phyloP scores from a whole-genome alignment of 331 rosid genomes.

The Stylosanthes scabra region DNA sequence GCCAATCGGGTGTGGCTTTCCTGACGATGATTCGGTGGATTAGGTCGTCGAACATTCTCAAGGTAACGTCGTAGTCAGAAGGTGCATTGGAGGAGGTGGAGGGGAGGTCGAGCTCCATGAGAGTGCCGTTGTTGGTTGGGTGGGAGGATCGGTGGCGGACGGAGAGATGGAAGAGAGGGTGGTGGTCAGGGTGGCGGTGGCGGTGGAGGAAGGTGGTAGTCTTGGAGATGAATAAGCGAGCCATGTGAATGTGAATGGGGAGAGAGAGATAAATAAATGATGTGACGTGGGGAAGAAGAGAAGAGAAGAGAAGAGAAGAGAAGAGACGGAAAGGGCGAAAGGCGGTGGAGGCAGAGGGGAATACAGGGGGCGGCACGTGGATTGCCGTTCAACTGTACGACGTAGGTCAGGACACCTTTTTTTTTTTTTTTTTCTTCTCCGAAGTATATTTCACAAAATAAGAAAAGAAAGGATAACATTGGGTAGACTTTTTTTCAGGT shows the following conservation, averaged over 20 bases:
- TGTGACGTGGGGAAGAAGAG: neutral
- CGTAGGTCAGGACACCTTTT: neutral
- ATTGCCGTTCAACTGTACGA: neutral
- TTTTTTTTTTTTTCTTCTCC: too few species aligned
- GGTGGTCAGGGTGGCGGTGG: neutral
- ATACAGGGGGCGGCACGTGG: constrained; percentile 8
- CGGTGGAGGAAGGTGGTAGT: neutral
- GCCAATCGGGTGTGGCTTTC: constrained; percentile 83
- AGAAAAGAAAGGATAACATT: too few species aligned
- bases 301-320: neutral
- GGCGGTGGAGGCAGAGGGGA: neutral
- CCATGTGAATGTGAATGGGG: constrained; percentile 26
- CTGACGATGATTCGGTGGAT: constrained; percentile 65
- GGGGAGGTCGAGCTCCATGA: constrained; percentile 61
- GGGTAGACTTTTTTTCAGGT: too few species aligned
- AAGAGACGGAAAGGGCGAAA: neutral
- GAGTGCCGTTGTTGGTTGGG: constrained; percentile 36
- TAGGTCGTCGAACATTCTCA: constrained; percentile 67
- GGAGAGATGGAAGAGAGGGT: neutral
- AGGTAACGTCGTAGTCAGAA: constrained; percentile 59
- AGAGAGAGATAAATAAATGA: neutral
- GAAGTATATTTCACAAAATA: too few species aligned
- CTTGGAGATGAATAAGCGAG: constrained; percentile 40
- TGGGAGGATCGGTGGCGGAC: constrained; percentile 50
- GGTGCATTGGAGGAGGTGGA: constrained; percentile 22